Conservation (phyloP, 2,329 filamentous ascomycete species). For the Trichoderma sp. region DNA sequence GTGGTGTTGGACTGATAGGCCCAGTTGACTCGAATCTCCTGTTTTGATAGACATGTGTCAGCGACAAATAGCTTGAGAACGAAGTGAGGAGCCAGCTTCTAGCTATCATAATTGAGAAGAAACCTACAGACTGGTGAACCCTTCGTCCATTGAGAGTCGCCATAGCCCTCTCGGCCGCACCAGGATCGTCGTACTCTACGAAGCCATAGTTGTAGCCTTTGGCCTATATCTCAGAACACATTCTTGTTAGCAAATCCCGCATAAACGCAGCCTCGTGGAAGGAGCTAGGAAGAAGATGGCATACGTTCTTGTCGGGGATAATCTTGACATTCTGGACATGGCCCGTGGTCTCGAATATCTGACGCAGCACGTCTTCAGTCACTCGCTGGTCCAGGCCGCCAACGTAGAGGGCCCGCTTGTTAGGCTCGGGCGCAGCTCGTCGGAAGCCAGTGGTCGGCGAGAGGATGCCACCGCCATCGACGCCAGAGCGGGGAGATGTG, state of each 20-base stretch:
- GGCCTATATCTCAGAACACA: constrained; percentile 55
- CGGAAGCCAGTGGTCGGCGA: constrained; percentile 87
- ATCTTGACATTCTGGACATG: constrained; percentile 99
- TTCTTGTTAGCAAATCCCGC: constrained; percentile 24
- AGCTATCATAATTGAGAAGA: background rate
- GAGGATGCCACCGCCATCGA: constrained; percentile 68
- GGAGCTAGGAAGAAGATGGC: constrained; percentile 45
- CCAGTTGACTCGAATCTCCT: constrained; percentile 99
- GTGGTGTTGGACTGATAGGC: constrained; percentile 95
- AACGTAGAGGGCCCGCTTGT: constrained; percentile 96
- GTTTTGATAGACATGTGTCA: constrained; percentile 21
- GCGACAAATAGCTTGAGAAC: background rate
- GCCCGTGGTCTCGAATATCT: constrained; percentile 98
- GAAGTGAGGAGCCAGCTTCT: background rate
- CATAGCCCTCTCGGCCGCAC: constrained; percentile 96
- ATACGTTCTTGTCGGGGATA: constrained; percentile 98
- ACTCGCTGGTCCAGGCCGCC: constrained; percentile 93
- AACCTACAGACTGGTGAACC: constrained; percentile 84
- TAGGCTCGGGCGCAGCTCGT: constrained; percentile 93
- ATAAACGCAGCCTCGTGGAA: background rate
- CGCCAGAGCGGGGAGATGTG: constrained; percentile 79
- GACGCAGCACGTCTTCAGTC: constrained; percentile 92
- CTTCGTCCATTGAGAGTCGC: constrained; percentile 92
- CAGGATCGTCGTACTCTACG: constrained; percentile 97
- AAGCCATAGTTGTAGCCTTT: constrained; percentile 99